phyloP scores from a whole-genome alignment of 208 protist genomes.

The Trypanosoma theileri region DNA sequence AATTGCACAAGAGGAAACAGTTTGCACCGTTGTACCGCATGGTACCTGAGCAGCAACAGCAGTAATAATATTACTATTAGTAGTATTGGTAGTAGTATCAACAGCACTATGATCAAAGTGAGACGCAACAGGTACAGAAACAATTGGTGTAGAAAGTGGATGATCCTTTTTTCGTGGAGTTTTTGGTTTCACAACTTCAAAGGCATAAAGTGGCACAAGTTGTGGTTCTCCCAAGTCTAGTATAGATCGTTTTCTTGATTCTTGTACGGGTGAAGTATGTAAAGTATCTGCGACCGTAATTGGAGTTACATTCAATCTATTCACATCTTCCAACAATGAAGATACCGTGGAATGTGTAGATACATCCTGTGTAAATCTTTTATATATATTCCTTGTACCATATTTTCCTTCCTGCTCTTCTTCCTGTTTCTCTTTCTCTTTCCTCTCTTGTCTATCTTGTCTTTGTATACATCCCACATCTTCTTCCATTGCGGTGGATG shows the following conservation, averaged over 20 bases:
- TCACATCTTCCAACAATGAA: too few species aligned
- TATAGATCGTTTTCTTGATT: not conserved
- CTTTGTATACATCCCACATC: not conserved
- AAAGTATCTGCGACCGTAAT: not conserved
- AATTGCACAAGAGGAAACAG: too few species aligned
- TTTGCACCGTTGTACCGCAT: too few species aligned
- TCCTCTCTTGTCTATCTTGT: not conserved
- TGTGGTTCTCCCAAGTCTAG: conserved; percentile 23
- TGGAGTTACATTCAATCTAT: too few species aligned
- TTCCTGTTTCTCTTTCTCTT: not conserved
- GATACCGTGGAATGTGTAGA: too few species aligned
- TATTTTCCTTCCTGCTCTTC: not conserved
- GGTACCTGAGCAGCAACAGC: too few species aligned
- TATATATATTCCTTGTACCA: not conserved
- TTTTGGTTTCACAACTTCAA: conserved; percentile 20
- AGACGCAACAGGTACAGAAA: not conserved
- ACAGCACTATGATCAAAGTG: not conserved
- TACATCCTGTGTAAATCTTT: too few species aligned
- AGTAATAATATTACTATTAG: too few species aligned
- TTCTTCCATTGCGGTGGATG: not conserved
- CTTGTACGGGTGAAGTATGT: not conserved
- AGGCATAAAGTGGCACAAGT: conserved; percentile 19
- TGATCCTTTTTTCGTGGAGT: not conserved
- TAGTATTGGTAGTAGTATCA: too few species aligned
- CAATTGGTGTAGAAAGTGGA: not conserved